phyloP scores from a whole-genome alignment of 257 asterid species.

The Nyctanthes arbortristis region DNA sequence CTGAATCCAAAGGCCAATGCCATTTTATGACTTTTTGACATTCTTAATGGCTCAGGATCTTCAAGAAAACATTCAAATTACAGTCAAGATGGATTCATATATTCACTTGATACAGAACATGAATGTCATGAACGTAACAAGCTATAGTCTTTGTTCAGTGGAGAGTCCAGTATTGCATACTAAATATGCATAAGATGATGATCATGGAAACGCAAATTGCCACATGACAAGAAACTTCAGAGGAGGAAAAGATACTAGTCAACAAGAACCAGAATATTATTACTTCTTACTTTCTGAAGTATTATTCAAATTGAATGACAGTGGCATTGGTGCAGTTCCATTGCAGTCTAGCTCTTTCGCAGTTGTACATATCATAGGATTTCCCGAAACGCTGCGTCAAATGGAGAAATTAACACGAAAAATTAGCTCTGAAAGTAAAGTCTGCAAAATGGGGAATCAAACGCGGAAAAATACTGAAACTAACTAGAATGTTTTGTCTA shows the following conservation, averaged over 20 bases:
- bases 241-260: background rate
- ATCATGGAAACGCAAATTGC: too few relatives aligned
- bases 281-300: slow-evolving; percentile 64
- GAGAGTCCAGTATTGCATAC: background rate
- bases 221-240: too few relatives aligned
- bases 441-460: background rate
- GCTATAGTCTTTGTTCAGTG: too few relatives aligned
- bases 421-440: background rate
- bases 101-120: too few relatives aligned
- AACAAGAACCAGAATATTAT: background rate
- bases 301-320: slow-evolving; percentile 45
- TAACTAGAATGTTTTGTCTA: slow-evolving; percentile 66
- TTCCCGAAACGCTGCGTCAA: slow-evolving; percentile 70
- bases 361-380: slow-evolving; percentile 81
- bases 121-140: too few relatives aligned
- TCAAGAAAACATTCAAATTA: too few relatives aligned
- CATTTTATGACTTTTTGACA: slow-evolving; percentile 48
- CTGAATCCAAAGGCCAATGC: slow-evolving; percentile 82
- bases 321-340: slow-evolving; percentile 72
- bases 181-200: too few relatives aligned
- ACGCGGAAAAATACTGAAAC: slow-evolving; percentile 2
- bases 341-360: slow-evolving; percentile 81
- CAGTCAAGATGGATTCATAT: too few relatives aligned
- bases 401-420: background rate
- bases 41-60: slow-evolving; percentile 44